These are phyloP conservation scores for Penicillium sumatraense DNA, from an alignment of 2,329 filamentous ascomycete genomes.

Conservation along the genomic window DNA sequence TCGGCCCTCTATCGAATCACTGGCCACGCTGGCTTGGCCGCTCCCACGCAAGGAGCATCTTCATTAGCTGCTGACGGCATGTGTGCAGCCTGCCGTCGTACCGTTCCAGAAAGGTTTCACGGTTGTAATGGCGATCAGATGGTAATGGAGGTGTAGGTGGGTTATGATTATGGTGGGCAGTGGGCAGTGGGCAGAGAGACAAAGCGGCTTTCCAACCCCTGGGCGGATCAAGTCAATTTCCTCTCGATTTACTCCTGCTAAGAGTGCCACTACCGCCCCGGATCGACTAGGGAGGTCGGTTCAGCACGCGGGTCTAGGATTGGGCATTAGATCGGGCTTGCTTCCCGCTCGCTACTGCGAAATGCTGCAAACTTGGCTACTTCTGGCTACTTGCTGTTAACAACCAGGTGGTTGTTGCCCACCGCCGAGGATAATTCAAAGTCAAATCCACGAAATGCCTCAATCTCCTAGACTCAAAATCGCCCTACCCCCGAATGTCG, in stretches of 20 bases:
- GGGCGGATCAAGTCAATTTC: conserved; percentile 37
- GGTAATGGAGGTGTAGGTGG: not conserved
- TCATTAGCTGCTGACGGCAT: conserved; percentile 14
- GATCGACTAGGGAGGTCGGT: conserved; percentile 29
- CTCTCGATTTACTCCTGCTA: conserved; percentile 18
- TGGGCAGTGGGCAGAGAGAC: conserved; percentile 1
- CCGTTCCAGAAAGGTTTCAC: conserved; percentile 20
- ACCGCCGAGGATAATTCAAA: not conserved
- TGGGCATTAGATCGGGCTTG: not conserved
- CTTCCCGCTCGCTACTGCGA: not conserved
- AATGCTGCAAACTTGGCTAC: not conserved
- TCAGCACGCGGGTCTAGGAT: conserved; percentile 1
- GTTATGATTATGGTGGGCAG: not conserved
- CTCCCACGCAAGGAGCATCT: conserved; percentile 2
- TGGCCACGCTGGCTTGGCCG: not conserved
- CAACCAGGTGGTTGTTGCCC: not conserved
- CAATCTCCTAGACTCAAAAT: conserved; percentile 3
- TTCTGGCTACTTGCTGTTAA: not conserved
- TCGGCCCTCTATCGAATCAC: not conserved
- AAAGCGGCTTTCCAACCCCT: conserved; percentile 28
- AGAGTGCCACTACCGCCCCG: conserved; percentile 31
- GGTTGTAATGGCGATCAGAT: conserved; percentile 6
- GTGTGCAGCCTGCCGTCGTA: conserved; percentile 6
- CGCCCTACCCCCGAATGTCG: conserved; percentile 5
- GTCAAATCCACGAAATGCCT: conserved; percentile 2